phyloP scores from a whole-genome alignment of 2,329 filamentous ascomycete species.

The Coniochaeta sp. region DNA sequence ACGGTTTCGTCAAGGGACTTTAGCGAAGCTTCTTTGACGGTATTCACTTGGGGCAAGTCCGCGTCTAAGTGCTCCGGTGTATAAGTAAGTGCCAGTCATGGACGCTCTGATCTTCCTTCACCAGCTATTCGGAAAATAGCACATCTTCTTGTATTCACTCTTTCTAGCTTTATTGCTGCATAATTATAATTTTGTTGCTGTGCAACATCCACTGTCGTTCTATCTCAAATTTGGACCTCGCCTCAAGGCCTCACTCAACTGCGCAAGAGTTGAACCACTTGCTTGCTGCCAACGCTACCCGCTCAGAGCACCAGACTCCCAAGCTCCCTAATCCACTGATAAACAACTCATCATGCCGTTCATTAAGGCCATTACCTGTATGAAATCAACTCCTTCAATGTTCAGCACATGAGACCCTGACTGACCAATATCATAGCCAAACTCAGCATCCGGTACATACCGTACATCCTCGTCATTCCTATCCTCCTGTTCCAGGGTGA shows the following conservation, averaged over 20 bases:
- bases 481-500: constrained; percentile 1
- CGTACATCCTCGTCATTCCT: background rate
- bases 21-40: background rate
- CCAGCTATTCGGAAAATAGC: too few species aligned
- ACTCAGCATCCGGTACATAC: background rate
- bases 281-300: too few species aligned
- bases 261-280: too few species aligned
- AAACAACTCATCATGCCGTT: background rate
- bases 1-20: background rate
- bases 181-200: background rate
- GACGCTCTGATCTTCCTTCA: too few species aligned
- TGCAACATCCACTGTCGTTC: background rate
- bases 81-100: background rate
- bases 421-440: background rate
- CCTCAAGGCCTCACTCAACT: background rate
- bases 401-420: background rate
- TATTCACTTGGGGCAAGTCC: background rate
- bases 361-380: background rate
- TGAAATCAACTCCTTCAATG: background rate
- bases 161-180: background rate
- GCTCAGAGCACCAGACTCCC: too few species aligned
- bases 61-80: background rate
- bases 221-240: background rate
- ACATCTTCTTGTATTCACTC: background rate
- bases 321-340: background rate